Base-by-base conservation (phyloP, 2,329 filamentous ascomycete genomes). In the Davidsoniella eucalypti region DNA sequence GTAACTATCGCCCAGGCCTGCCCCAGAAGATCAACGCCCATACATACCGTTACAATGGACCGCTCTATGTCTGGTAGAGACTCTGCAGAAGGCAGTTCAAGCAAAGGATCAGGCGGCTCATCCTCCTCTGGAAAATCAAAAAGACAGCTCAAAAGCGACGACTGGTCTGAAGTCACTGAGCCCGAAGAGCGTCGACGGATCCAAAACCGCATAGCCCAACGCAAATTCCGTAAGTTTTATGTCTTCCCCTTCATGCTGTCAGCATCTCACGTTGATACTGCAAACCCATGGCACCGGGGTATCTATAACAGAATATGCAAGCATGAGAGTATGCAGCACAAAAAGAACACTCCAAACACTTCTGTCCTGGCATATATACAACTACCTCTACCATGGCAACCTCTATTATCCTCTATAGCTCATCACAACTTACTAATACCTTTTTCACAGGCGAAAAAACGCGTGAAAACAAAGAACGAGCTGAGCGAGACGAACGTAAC, bases 161-260 rank as follows among this genome's bases (percentile, higher is more conserved):
- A 85, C 64, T 87, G 83, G 83, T 70, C 74, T 25, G 73, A 80
- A 0, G 71, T 87, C 41, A 75, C 73, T 5, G 81, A 87, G 57
- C 80, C 80, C 0, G 78, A 78, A 54, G 80, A 85, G 65, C 72
- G 83, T 59, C 71, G 83, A 55, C 78, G 81, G 53, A 82, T 87
- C 48, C 83, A 87, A 61, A 87, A 87, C 61, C 75, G 81, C 50
- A 74, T 86, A 54, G 82, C 82, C 2, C 83, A 87, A 59, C 72
- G 82, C 56, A 85, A 85, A 58, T 87, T 85, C 57, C 73, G 83
- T 87, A 71, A 59, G 80, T 58, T 48, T 8, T 12, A 21, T 46
- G 10, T 17, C 25, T 45, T 21, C 17, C 40, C 18, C 4, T 17
- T 14, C 14, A 16, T 14, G 38, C 38, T 12, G 14, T 16, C 38